Evolutionary conservation across 768 basidiomycete species (phyloP), one percentile per base, ranked within the genome.

Genomic region (Pulveroboletus ravenelii): DNA sequence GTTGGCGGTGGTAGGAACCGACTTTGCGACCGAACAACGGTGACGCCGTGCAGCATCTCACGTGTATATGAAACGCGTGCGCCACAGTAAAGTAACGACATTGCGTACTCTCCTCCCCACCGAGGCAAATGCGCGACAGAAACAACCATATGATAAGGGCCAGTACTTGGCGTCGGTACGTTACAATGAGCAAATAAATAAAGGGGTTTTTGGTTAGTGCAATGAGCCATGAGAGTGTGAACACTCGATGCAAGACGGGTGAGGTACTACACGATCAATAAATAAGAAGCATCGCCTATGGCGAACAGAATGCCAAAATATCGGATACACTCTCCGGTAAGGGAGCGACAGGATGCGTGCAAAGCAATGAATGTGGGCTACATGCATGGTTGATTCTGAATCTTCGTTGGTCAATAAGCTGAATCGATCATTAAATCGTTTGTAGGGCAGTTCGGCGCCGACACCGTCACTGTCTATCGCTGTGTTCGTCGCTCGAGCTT

Each of bases 401-500:
- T n/a, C n/a, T 17, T 36, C n/a, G 14, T n/a, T 3, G 34, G 17
- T 20, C 31, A 32, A 23, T 32, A 52, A 48, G 38, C 30, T 46
- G 52, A 45, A 44, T 27, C n/a, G 53, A 47, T 48, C 50, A 38
- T 51, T 29, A 48, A 37, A 41, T 43, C 47, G 45, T 50, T 12
- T 53, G 50, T 14, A 18, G n/a, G 35, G 35, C 13, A 40, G 50
- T 42, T 44, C 25, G 47, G 36, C 52, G 50, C 59, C 56, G 39
- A 62, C 52, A 54, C 51, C 62, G 31, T 36, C 60, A 65, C 55
- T 64, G 59, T 48, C 58, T 61, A 25, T 76, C 75, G 52, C 71
- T 73, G 31, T 71, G 73, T 41, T 80, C 80, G 46, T 77, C 78
- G 51, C 72, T 73, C 17, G 70, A 72, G 18, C 63, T 58, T 45